Evolutionary conservation across 2,329 filamentous ascomycete genomes (phyloP).

Genomic region (Fusarium redolens): DNA sequence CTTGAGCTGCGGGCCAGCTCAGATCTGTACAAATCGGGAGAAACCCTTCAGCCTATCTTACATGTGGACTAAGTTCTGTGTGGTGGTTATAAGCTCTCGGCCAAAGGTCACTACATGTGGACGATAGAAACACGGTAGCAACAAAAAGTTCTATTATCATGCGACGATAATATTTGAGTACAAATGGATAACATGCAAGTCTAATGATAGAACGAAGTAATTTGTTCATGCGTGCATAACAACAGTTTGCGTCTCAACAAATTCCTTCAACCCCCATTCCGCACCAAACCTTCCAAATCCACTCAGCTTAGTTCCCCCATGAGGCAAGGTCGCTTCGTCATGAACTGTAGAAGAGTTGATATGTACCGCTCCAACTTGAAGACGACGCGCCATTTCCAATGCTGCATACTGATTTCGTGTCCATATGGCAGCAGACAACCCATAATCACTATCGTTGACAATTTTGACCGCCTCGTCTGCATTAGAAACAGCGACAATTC

Average conservation of each 20-base stretch:
- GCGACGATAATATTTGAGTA: rapidly evolving
- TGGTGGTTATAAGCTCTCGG: too few species aligned
- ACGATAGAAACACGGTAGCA: too few species aligned
- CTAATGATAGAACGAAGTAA: too few species aligned
- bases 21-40: background rate
- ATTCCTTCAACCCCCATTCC: background rate
- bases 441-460: background rate
- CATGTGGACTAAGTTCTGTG: too few species aligned
- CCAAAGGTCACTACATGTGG: too few species aligned
- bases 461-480: background rate
- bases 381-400: background rate
- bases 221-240: background rate
- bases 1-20: too few species aligned
- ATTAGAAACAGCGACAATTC: background rate
- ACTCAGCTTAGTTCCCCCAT: background rate
- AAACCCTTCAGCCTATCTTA: too few species aligned
- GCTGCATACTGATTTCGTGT: background rate
- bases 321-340: background rate
- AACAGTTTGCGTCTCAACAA: background rate
- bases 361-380: background rate
- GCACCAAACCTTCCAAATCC: background rate
- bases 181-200: rapidly evolving
- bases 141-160: too few species aligned
- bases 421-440: background rate
- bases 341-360: background rate